Base-by-base conservation (phyloP, 257 asterid genomes). In the Ligustrum vulgare region DNA sequence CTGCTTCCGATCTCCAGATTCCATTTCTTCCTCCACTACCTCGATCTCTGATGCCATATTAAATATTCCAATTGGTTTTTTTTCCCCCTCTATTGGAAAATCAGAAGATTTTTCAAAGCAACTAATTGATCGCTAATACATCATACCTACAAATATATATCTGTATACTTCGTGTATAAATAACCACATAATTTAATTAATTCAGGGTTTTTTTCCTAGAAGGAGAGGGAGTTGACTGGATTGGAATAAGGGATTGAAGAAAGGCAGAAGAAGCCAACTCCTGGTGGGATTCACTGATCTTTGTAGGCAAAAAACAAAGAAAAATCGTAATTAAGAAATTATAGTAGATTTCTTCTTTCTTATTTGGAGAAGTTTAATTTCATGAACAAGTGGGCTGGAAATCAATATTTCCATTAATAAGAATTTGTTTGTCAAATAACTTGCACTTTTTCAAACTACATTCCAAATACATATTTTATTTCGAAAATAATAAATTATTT, bases 31-130 rank as follows among this genome's bases (percentile, higher is more conserved):
- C 85, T 89, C 98, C 85, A 90, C 97, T 75, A 86, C 86, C 89
- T 91, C 96, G 91, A 92, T 94, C 98, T 94, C 98, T 84, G 98
- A 92, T 73, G 91, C 80, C 99, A 91, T 91, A 49, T 64, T 47
- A 69, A 70, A 77, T 71, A n/a, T 63, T 51, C 64, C 16, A 54
- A 71, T 74, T 67, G 67, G 81, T 32, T 71, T 56, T 75, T 79
- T 34, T 34, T 34, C 4, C 4, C 6, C 6, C 2, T 9, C 45
- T 72, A 78, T 43, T 20, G 78, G 82, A 82, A 81, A 77, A 81
- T 84, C 84, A 79, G 67, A 79, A 67, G 72, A 76, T 73, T 68
- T 47, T 47, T 70, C 78, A 82, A 73, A 78, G 45, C 73, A 78
- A 75, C 76, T 74, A 67, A 67, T 34, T 67, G 71, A 75, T 66